These are phyloP conservation scores for Willaertia magna DNA, from an alignment of 208 protist species.

Conservation along the genomic window DNA sequence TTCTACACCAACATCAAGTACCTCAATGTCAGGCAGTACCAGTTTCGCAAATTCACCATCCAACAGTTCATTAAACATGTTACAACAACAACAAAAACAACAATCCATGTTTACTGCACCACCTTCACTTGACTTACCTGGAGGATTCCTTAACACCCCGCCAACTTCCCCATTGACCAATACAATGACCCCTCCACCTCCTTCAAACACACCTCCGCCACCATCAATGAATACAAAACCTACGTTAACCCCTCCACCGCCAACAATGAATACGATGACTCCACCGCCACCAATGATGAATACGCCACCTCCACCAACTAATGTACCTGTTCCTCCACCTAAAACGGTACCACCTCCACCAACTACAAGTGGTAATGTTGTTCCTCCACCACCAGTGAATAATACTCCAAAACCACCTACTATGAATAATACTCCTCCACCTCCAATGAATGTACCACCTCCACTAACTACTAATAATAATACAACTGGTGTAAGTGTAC, in stretches of 20 bases:
- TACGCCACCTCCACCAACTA: not conserved
- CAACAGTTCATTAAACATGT: too few species aligned
- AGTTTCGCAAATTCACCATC: not conserved
- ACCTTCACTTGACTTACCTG: not conserved
- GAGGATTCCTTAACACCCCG: not conserved
- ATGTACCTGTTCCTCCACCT: not conserved
- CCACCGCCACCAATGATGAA: not conserved
- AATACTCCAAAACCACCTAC: too few species aligned
- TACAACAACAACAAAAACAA: too few species aligned
- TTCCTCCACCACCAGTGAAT: not conserved
- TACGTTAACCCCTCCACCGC: not conserved
- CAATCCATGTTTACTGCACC: too few species aligned
- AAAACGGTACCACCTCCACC: not conserved
- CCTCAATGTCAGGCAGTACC: not conserved
- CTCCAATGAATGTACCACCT: not conserved
- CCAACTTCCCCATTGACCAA: not conserved
- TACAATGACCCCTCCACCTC: not conserved
- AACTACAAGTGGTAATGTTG: too few species aligned
- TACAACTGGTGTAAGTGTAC: not conserved
- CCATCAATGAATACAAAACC: too few species aligned
- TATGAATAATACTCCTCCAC: not conserved
- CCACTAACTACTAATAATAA: too few species aligned
- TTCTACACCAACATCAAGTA: not conserved
- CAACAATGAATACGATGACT: not conserved
- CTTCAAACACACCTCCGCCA: not conserved